These are phyloP conservation scores for Rhodamnia rubescens DNA, from an alignment of 345 rosid species.

Conservation along the genomic window DNA sequence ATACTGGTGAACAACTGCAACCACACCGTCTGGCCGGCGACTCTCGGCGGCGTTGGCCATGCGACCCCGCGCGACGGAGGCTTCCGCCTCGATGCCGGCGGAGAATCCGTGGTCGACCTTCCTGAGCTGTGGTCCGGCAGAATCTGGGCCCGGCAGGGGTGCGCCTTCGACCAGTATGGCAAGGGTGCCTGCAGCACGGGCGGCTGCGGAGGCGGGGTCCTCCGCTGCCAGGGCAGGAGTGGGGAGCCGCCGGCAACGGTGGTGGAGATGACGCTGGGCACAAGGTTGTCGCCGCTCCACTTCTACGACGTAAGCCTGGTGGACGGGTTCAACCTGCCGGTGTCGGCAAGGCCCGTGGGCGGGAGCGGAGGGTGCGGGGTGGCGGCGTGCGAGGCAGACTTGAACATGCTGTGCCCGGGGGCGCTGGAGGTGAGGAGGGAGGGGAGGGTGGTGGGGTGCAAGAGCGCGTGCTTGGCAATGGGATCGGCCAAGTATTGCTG, in stretches of 20 bases:
- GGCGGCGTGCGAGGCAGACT: constrained; percentile 74
- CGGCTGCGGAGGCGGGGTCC: not conserved
- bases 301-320: constrained; percentile 95
- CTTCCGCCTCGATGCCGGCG: not conserved
- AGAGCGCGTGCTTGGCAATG: constrained; percentile 95
- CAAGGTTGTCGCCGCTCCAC: constrained; percentile 58
- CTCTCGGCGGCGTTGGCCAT: constrained; percentile 63
- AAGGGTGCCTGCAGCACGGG: constrained; percentile 43
- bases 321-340: constrained; percentile 84
- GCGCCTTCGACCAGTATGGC: constrained; percentile 43
- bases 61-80: not conserved
- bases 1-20: constrained; percentile 77
- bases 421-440: constrained; percentile 62
- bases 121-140: constrained; percentile 82
- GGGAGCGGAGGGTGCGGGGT: constrained; percentile 85
- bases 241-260: constrained; percentile 80
- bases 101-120: constrained; percentile 55
- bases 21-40: constrained; percentile 78
- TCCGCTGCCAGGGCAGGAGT: constrained; percentile 57
- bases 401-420: constrained; percentile 81
- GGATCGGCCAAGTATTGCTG: constrained; percentile 86
- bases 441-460: constrained; percentile 68
- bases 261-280: constrained; percentile 82
- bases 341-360: constrained; percentile 79
- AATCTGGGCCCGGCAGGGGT: constrained; percentile 82